phyloP scores from a whole-genome alignment of 2,329 filamentous ascomycete species.

The Parastagonospora nodorum region DNA sequence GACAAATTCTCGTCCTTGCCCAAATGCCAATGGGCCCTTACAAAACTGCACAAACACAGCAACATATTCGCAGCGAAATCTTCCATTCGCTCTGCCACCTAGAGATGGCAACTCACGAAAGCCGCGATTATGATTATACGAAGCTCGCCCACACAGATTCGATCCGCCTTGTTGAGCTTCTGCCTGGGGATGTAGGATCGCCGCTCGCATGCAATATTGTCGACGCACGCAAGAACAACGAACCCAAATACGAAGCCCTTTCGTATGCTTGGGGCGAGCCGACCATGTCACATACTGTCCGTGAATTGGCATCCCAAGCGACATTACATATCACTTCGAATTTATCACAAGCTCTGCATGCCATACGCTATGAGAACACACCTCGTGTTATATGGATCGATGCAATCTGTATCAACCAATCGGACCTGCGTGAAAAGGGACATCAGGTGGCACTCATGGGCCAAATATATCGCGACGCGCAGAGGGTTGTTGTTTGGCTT shows the following conservation, averaged over 20 bases:
- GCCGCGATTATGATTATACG: not conserved
- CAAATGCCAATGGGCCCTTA: too few relatives aligned
- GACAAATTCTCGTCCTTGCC: too few relatives aligned
- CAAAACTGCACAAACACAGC: too few relatives aligned
- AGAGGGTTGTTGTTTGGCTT: slow-evolving; percentile 17
- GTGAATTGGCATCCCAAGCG: not conserved
- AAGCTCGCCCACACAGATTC: not conserved
- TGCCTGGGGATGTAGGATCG: not conserved
- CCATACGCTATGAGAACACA: slow-evolving; percentile 5
- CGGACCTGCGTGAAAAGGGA: slow-evolving; percentile 14
- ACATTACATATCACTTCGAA: not conserved
- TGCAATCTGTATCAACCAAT: slow-evolving; percentile 3
- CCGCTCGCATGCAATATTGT: not conserved
- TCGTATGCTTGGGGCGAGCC: slow-evolving; percentile 11
- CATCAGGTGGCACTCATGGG: slow-evolving; percentile 19
- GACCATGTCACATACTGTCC: not conserved
- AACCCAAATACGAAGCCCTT: slow-evolving; percentile 2
- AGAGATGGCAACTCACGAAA: not conserved
- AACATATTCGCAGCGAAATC: too few relatives aligned
- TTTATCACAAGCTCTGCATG: not conserved
- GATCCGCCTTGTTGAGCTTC: not conserved
- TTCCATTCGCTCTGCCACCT: not conserved
- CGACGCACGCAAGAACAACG: not conserved
- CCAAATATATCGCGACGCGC: slow-evolving; percentile 13
- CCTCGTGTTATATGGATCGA: slow-evolving; percentile 3